Evolutionary conservation across 2,329 filamentous ascomycete species (phyloP).

Genomic region (Pestalotiopsis sp.): DNA sequence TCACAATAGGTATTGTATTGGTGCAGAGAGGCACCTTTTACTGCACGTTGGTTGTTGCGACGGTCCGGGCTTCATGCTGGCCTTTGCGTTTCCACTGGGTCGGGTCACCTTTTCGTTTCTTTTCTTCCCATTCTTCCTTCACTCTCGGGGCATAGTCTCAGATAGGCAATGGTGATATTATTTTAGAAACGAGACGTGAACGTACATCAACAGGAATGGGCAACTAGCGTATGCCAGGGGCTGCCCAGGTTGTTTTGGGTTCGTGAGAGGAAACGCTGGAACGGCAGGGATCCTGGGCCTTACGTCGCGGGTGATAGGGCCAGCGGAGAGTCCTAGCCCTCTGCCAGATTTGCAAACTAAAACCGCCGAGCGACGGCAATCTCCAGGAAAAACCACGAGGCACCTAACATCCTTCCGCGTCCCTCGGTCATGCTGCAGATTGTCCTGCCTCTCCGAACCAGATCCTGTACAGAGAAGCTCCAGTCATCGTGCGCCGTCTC

Average conservation of each 20-base stretch:
- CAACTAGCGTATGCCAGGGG: slow-evolving; percentile 9
- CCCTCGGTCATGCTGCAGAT: background rate
- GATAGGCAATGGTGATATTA: background rate
- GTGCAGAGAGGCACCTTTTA: too few relatives aligned
- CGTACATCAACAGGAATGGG: background rate
- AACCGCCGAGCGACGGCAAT: background rate
- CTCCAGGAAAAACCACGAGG: background rate
- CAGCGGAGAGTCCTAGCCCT: background rate
- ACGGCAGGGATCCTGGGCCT: background rate
- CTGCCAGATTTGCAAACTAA: too few relatives aligned
- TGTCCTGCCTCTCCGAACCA: background rate
- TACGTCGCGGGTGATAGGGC: background rate
- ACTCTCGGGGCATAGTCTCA: background rate
- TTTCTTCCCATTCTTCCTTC: background rate
- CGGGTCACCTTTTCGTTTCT: background rate
- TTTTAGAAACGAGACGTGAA: background rate
- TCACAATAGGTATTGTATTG: too few relatives aligned
- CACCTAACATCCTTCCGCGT: background rate
- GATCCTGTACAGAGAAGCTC: background rate
- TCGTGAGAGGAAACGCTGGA: slow-evolving; percentile 29
- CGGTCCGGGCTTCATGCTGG: background rate
- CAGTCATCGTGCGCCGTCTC: background rate
- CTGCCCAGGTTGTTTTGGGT: slow-evolving; percentile 28
- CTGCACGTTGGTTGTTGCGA: background rate
- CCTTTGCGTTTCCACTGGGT: background rate